phyloP scores from a whole-genome alignment of 495 filamentous ascomycete species.

The Hapsidospora chrysogenum region DNA sequence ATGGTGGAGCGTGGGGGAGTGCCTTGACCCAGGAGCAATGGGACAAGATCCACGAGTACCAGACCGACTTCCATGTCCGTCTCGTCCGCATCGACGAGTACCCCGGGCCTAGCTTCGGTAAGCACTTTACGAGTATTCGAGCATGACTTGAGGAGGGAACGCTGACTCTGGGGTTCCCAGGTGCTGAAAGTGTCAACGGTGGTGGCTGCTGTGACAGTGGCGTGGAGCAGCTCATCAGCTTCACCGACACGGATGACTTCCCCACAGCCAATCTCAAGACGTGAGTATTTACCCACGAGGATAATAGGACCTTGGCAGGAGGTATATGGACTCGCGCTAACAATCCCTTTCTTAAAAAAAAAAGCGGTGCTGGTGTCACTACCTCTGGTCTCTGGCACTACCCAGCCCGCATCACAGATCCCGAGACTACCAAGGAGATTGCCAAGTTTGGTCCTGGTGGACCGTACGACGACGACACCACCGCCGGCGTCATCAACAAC shows the following conservation, averaged over 20 bases:
- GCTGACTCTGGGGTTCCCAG: no score
- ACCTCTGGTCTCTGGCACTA: slow-evolving; percentile 40
- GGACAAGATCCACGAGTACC: slow-evolving; percentile 38
- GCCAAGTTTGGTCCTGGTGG: slow-evolving; percentile 29
- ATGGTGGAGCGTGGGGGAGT: slow-evolving; percentile 25
- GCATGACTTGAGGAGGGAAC: no score
- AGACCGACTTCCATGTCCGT: slow-evolving; percentile 37
- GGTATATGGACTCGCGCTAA: no score
- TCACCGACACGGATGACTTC: slow-evolving; percentile 31
- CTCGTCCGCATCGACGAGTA: slow-evolving; percentile 45
- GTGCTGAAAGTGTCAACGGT: slow-evolving; percentile 8
- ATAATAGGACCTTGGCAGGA: no score
- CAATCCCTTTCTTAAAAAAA: neutral
- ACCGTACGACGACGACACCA: slow-evolving; percentile 11
- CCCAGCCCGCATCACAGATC: slow-evolving; percentile 36
- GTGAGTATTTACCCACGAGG: neutral
- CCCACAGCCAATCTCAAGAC: slow-evolving; percentile 32
- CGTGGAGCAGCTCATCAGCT: slow-evolving; percentile 33
- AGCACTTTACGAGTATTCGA: no score
- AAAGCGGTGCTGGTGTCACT: slow-evolving; percentile 27
- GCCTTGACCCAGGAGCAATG: slow-evolving; percentile 40
- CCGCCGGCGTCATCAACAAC: slow-evolving; percentile 45
- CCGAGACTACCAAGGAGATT: slow-evolving; percentile 33
- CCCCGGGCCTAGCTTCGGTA: slow-evolving; percentile 33
- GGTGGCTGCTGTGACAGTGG: slow-evolving; percentile 21